Evolutionary conservation across 805 yeast genomes (phyloP).

Genomic region (Candida golubevii): DNA sequence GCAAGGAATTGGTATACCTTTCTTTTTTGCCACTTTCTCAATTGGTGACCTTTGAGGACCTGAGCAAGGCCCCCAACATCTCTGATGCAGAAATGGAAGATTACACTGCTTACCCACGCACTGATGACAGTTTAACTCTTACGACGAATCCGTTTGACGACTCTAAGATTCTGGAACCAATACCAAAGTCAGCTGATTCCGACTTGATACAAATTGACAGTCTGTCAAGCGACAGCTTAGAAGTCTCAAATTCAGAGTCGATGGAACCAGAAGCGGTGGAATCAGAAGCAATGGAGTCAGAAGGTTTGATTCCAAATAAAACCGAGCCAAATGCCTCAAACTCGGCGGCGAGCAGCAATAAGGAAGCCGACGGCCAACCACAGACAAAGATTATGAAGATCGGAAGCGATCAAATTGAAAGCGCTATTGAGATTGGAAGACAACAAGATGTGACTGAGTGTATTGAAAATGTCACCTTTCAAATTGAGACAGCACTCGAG

Average conservation of each 20-base stretch:
- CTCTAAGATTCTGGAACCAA: not conserved
- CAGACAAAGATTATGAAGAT: slow-evolving; percentile 29
- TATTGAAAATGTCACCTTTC: slow-evolving; percentile 88
- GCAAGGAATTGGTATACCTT: slow-evolving; percentile 77
- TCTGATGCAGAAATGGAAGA: slow-evolving; percentile 4
- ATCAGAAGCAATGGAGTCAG: not conserved
- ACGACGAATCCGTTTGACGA: slow-evolving; percentile 2
- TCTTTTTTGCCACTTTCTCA: slow-evolving; percentile 74
- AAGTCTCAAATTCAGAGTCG: too few relatives aligned
- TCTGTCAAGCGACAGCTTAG: not conserved
- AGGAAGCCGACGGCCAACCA: slow-evolving; percentile 2
- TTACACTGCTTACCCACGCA: not conserved
- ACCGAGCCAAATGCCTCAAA: too few relatives aligned
- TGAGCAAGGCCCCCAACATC: not conserved
- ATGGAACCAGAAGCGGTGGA: too few relatives aligned
- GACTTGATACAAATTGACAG: slow-evolving; percentile 5
- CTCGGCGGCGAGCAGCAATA: not conserved
- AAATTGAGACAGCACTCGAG: slow-evolving; percentile 79
- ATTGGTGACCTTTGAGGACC: slow-evolving; percentile 52
- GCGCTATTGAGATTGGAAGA: slow-evolving; percentile 75
- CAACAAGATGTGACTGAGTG: slow-evolving; percentile 99
- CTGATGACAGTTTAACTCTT: not conserved
- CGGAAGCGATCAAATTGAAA: slow-evolving; percentile 62
- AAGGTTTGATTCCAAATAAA: not conserved
- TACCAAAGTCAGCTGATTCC: not conserved